A percentile compares a stretch with the other conserved stretches of the same genome.
phyloP scores from a whole-genome alignment of 345 rosid species.

The Eucalyptus coolabah region DNA sequence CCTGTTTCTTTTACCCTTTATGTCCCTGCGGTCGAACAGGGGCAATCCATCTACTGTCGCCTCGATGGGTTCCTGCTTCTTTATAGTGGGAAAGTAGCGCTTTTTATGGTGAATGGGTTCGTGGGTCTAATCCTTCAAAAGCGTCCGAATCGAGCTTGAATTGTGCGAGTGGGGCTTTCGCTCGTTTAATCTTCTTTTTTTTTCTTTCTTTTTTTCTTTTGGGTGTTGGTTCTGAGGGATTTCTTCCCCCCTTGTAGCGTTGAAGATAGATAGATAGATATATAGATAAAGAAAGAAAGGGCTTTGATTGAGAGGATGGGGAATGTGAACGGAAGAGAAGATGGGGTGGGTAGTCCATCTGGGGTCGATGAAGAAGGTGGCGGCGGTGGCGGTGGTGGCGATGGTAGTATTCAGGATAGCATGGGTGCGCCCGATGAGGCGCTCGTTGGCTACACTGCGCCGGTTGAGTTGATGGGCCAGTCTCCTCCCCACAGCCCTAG shows the following conservation, averaged over 20 bases:
- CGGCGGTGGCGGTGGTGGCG: not conserved
- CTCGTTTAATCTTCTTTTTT: not conserved
- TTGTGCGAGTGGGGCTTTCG: not conserved
- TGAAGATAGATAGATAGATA: not conserved
- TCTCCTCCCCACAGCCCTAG: conserved; percentile 92
- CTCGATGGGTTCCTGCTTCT: not conserved
- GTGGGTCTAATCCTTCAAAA: not conserved
- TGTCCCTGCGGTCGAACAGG: not conserved
- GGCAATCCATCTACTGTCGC: not conserved
- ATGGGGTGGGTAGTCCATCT: conserved; percentile 47
- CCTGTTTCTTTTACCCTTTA: not conserved
- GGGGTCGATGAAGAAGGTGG: conserved; percentile 40
- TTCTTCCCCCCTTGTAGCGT: not conserved
- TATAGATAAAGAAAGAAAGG: not conserved
- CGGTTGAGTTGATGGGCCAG: conserved; percentile 67
- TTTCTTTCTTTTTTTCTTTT: not conserved
- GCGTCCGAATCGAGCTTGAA: not conserved
- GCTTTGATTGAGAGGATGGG: conserved; percentile 35
- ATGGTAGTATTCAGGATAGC: conserved; percentile 8
- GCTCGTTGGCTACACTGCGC: not conserved
- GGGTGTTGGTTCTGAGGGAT: not conserved
- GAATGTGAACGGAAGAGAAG: conserved; percentile 88
- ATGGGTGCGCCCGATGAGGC: conserved; percentile 32
- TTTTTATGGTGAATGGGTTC: not conserved
- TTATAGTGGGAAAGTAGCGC: not conserved